phyloP scores from a whole-genome alignment of 768 basidiomycete genomes.

The Leccinellum rugosiceps region DNA sequence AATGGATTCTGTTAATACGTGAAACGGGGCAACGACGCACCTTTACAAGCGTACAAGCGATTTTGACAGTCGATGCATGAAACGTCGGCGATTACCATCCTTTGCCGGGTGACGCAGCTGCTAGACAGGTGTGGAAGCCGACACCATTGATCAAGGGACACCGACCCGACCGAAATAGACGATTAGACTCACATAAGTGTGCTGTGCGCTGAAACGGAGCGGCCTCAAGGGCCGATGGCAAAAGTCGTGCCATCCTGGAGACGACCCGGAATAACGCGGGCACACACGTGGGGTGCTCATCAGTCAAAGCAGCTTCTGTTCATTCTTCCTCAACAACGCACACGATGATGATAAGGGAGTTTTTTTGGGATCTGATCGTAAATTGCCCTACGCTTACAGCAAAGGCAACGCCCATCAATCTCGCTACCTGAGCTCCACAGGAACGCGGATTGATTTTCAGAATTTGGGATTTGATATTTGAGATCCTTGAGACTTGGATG shows the following conservation, averaged over 20 bases:
- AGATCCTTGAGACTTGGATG: neutral
- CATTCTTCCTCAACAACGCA: neutral
- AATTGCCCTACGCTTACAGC: neutral
- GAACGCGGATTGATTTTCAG: neutral
- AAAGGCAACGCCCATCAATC: neutral
- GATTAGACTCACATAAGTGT: neutral
- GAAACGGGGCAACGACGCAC: neutral
- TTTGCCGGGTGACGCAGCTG: neutral
- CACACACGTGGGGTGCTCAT: neutral
- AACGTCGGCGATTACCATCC: neutral
- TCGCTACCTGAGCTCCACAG: neutral
- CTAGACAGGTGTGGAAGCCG: neutral
- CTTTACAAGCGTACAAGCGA: neutral
- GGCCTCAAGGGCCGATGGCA: neutral
- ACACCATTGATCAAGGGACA: neutral
- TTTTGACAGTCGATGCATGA: neutral
- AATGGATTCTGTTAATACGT: neutral
- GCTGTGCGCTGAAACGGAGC: no score
- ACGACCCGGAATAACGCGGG: neutral
- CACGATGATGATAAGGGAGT: neutral
- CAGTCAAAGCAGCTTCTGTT: neutral
- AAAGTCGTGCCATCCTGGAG: neutral
- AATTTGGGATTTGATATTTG: neutral
- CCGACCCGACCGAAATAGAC: neutral
- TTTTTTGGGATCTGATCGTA: neutral